phyloP scores from a whole-genome alignment of 2,329 filamentous ascomycete species.

The Ophiostoma sp. region DNA sequence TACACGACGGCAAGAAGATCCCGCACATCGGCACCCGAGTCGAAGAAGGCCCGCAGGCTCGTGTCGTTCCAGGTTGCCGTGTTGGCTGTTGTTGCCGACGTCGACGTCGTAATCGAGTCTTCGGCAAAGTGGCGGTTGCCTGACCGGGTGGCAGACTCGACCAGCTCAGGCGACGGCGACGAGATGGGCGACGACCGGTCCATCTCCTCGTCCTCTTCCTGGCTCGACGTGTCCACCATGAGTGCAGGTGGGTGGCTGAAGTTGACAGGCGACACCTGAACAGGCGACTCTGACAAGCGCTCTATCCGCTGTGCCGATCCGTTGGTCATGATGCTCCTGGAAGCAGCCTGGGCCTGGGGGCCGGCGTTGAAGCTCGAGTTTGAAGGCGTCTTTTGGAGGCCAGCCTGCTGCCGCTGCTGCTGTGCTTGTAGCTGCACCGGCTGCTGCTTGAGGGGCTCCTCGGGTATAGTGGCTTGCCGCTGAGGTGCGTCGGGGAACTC shows the following conservation, averaged over 20 bases:
- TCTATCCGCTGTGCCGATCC: constrained; percentile 30
- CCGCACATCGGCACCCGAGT: constrained; percentile 80
- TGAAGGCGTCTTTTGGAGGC: neutral
- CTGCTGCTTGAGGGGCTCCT: constrained; percentile 22
- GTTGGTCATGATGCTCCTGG: constrained; percentile 30
- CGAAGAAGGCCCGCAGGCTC: constrained; percentile 81
- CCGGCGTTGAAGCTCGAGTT: too few species aligned
- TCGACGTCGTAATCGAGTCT: constrained; percentile 49
- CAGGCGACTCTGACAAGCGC: constrained; percentile 61
- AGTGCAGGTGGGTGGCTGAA: constrained; percentile 58
- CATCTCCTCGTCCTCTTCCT: constrained; percentile 45
- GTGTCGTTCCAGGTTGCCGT: constrained; percentile 75
- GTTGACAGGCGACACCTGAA: constrained; percentile 54
- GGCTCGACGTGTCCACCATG: constrained; percentile 64
- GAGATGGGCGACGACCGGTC: constrained; percentile 57
- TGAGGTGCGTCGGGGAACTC: constrained; percentile 28
- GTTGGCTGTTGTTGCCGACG: constrained; percentile 42
- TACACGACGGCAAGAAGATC: constrained; percentile 89
- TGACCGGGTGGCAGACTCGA: constrained; percentile 42
- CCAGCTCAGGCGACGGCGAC: constrained; percentile 58
- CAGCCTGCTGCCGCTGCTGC: constrained; percentile 34
- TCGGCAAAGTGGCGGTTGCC: constrained; percentile 38
- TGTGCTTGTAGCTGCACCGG: constrained; percentile 36
- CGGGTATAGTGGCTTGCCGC: neutral
- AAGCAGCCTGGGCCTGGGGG: neutral